Evolutionary conservation across 139 green algal species (phyloP).

Genomic region (Chlorella sp.): DNA sequence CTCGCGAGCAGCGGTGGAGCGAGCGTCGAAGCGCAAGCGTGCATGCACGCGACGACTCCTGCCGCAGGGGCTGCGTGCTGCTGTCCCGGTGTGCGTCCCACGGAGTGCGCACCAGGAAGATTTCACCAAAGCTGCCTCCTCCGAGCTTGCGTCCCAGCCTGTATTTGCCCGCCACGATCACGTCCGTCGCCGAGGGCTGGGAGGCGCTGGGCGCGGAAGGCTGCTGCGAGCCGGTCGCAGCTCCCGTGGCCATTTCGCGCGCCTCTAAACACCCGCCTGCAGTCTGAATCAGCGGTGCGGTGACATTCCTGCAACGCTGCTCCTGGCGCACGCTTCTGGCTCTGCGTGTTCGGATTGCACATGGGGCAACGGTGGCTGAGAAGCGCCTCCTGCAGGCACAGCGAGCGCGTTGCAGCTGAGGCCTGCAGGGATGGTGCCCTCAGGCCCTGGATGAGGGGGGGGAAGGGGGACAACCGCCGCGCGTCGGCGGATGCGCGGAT

Average conservation of each 20-base stretch:
- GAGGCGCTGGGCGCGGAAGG: too few species aligned
- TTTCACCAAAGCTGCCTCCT: conserved; percentile 32
- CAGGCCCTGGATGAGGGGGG: too few species aligned
- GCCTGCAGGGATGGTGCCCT: too few species aligned
- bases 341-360: too few species aligned
- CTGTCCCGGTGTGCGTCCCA: conserved; percentile 43
- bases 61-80: conserved; percentile 45
- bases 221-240: neutral
- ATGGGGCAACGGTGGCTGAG: too few species aligned
- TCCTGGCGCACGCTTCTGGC: neutral
- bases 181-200: too few species aligned
- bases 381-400: too few species aligned
- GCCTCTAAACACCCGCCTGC: neutral
- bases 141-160: conserved; percentile 40
- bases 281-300: neutral
- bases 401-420: too few species aligned
- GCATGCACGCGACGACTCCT: conserved; percentile 14
- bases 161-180: conserved; percentile 9
- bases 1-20: neutral
- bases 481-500: too few species aligned
- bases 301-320: neutral
- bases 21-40: neutral
- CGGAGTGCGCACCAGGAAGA: conserved; percentile 88
- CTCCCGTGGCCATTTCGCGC: neutral
- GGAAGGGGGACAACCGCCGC: too few species aligned